Percentiles rank a stretch among this genome's conserved stretches.
Evolutionary conservation across 306 rosid species (phyloP).

Genomic region (Abrus pulchellus): DNA sequence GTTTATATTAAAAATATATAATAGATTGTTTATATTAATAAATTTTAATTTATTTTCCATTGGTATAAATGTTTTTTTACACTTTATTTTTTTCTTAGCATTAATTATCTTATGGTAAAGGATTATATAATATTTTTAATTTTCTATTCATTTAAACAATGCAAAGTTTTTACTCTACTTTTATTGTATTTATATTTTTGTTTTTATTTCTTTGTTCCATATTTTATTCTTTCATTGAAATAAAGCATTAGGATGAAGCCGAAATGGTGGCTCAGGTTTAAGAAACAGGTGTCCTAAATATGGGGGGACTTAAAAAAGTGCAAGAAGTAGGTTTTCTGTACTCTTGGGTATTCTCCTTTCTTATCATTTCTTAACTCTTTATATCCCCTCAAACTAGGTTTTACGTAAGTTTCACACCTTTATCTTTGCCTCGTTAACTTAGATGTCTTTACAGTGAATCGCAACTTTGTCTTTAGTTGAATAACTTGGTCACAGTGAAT

Average conservation of each 20-base stretch:
- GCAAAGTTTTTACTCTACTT: too few relatives aligned
- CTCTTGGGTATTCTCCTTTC: background rate
- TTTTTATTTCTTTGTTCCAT: too few relatives aligned
- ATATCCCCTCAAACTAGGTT: conserved; percentile 3
- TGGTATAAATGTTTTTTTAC: too few relatives aligned
- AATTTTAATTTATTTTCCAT: too few relatives aligned
- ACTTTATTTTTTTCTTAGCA: too few relatives aligned
- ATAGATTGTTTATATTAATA: too few relatives aligned
- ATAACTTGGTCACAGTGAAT: background rate
- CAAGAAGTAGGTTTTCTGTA: conserved; percentile 10
- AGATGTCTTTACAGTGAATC: conserved; percentile 7
- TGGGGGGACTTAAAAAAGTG: background rate
- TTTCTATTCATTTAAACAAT: too few relatives aligned
- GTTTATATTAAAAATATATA: too few relatives aligned
- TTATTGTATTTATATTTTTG: too few relatives aligned
- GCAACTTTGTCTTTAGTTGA: background rate
- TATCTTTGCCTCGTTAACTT: conserved; percentile 18
- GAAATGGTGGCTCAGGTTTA: background rate
- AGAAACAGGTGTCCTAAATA: conserved; percentile 21
- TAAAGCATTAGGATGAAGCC: background rate
- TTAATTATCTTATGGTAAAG: too few relatives aligned
- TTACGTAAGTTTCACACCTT: background rate
- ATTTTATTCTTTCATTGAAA: too few relatives aligned
- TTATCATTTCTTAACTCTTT: conserved; percentile 1
- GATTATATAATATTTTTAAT: too few relatives aligned